Evolutionary conservation across 2,329 filamentous ascomycete species (phyloP), one percentile per base, ranked within the genome.

Genomic region (Penicillium sclerotigenum): DNA sequence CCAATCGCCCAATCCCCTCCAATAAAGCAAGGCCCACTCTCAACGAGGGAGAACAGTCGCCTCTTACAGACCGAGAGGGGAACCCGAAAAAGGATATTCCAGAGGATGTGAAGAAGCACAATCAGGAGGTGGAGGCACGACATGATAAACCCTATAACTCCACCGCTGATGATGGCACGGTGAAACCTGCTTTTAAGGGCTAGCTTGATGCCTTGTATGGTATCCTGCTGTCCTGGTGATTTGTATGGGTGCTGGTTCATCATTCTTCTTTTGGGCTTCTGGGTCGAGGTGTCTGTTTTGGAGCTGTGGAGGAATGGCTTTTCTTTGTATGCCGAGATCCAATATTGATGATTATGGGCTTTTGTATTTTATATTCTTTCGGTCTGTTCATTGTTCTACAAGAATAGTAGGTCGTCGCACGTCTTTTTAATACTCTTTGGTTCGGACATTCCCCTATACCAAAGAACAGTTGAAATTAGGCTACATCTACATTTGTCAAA

Each of bases 21-120:
- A 73, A 74, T 52, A 68, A 72, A 2, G 70, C 72, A 20, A 61
- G 59, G 5, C 71, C 72, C 14, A 73, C 71, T 3, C 60, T 75
- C 11, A 60, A 49, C n/a, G 65, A 68, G 43, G 68, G 66, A 8
- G 62, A 58, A 10, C 62, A 70, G 38, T 70, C 71, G 2, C 65
- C 66, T 9, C 65, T 72, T 36, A 47, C 69, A 9, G 70, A 74
- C 38, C 42, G 54, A 3, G 51, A 69, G 6, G 72, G 72, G 0
- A 64, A 68, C 1, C 34, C 51, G 13, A 56, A 59, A 1, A 47
- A 61, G 0, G 63, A 73, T 61, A 47, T 72, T 1, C 69, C 72
- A 0, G 60, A 69, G 10, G 72, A 74, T 54, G 72, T 74, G 53
- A 72, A 66, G 52, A 48, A 55, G 51, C 72, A 74, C 57, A 75